Base-by-base conservation (phyloP, 2,329 filamentous ascomycete species). In the Magnaporthiopsis rhizophila region DNA sequence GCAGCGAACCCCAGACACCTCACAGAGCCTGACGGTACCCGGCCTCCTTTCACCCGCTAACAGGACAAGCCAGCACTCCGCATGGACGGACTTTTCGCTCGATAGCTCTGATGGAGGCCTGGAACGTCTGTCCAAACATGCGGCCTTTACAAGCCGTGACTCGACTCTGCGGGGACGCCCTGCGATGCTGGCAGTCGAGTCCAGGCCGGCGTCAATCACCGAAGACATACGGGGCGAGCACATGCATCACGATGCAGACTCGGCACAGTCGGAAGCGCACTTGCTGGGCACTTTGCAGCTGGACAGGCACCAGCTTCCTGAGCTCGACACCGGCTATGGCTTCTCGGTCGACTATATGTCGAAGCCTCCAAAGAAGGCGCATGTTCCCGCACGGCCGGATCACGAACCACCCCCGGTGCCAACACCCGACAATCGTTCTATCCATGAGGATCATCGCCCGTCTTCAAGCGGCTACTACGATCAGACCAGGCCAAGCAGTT, bases 21-120 rank as follows among this genome's bases (percentile, higher is more conserved):
- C 79, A 18, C 77, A 77, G 64, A 81, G 76, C 64, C 74, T 86
- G 11, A 74, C 75, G 62, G 77, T 85, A 18, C 83, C 83, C 15
- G 73, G 77, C 62, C 72, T 78, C 68, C 69, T 78, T 62, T 71
- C 77, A 62, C 73, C 78, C 58, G 73, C 75, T 65, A 77, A 85
- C 65, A 78, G 83, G 53, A 73, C 75, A 26, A 86, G 84, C 67
- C 81, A 84, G 61, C 80, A 82, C 64, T 85, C 84, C 1, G 76
- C 79, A n/a, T 87, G 84, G 84, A 86, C 84, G 32, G 84, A 87
- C 69, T 81, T 83, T 66, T 85, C 84, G 0, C 75, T 86, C 12
- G 82, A 83, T 21, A 86, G 82, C 65, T 78, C 76, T 26, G 81
- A 83, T 36, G 75, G 75, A 53, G 75, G 74, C 7, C 72, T 75